Conservation (phyloP, 148 eudicot genomes). For the Rhododendron vialii region DNA sequence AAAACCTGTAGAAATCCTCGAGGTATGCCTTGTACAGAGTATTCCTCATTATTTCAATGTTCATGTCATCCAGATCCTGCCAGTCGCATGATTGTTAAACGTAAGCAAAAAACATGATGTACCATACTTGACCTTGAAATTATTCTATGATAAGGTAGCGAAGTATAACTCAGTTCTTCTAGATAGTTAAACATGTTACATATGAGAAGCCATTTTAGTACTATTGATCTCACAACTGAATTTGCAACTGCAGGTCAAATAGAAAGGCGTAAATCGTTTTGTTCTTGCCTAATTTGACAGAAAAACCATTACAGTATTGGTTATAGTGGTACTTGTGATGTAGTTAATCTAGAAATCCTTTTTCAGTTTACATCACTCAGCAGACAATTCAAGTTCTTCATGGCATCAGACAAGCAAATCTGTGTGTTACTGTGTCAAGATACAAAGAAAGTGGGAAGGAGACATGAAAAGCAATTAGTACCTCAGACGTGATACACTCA, state of each 20-base stretch:
- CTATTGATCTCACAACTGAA: not conserved
- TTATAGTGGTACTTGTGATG: not conserved
- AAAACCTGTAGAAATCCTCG: conserved; percentile 90
- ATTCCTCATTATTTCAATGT: conserved; percentile 99
- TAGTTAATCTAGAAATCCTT: not conserved
- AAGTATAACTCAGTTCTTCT: not conserved
- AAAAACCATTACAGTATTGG: not conserved
- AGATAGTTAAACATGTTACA: not conserved
- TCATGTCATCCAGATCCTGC: conserved; percentile 99
- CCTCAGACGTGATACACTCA: conserved; percentile 97
- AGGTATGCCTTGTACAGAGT: conserved; percentile 97
- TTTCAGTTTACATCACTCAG: not conserved
- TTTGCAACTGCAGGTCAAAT: not conserved
- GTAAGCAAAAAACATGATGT: conserved; percentile 7
- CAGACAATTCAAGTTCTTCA: not conserved
- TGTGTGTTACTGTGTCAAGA: not conserved
- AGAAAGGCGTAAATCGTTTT: not conserved
- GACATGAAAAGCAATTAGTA: conserved; percentile 19
- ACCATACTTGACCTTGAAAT: not conserved
- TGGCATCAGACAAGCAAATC: not conserved
- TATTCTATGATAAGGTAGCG: not conserved
- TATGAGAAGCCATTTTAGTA: not conserved
- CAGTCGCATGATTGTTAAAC: not conserved
- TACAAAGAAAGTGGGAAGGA: not conserved
- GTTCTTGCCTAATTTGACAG: not conserved